phyloP scores from a whole-genome alignment of 306 rosid genomes.

The Castanospermum australe region DNA sequence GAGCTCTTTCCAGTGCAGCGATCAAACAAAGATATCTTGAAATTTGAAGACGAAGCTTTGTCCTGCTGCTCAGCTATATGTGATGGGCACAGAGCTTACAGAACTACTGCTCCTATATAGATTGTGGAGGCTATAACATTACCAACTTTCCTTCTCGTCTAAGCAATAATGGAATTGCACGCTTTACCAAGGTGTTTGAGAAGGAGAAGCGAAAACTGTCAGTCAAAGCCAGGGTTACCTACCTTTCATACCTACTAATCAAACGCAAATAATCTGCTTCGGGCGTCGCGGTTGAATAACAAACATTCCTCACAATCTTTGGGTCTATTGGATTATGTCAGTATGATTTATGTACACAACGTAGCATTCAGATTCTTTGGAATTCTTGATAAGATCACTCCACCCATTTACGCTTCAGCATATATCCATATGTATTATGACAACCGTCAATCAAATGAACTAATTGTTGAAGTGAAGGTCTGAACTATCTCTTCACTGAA shows the following conservation, averaged over 20 bases:
- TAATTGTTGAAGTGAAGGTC: neutral
- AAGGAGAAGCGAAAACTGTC: neutral
- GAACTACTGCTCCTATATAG: neutral
- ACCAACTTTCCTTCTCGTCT: neutral
- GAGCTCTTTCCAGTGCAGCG: neutral
- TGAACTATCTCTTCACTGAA: neutral
- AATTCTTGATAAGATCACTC: too few species aligned
- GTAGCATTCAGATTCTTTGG: neutral
- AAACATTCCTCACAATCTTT: neutral
- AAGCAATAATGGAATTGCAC: neutral
- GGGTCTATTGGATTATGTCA: neutral
- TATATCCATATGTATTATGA: neutral
- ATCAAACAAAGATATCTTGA: neutral
- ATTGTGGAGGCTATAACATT: neutral
- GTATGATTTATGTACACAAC: neutral
- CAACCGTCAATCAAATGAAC: neutral
- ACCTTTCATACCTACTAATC: slow-evolving; percentile 38
- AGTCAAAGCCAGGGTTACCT: slow-evolving; percentile 39
- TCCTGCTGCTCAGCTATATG: neutral
- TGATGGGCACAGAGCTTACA: neutral
- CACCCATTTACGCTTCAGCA: too few species aligned
- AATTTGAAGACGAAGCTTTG: neutral
- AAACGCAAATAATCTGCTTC: neutral
- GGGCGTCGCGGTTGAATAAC: too few species aligned
- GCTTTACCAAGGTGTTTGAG: neutral